These are phyloP conservation scores for Arctostaphylos glauca DNA, from an alignment of 148 eudicot genomes.

Conservation along the genomic window DNA sequence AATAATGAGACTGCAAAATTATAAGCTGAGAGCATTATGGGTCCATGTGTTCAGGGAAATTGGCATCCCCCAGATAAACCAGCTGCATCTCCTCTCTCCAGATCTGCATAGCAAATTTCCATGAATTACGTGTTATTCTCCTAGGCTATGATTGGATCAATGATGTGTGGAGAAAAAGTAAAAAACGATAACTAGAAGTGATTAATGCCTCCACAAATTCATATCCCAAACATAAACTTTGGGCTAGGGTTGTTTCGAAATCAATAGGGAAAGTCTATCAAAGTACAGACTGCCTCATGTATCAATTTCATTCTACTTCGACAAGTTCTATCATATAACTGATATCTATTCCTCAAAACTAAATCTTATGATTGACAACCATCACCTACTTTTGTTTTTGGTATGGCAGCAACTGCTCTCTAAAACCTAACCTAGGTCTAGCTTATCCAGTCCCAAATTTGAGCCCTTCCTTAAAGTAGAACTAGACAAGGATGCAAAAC, in stretches of 20 bases:
- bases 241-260: neutral
- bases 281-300: neutral
- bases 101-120: constrained; percentile 47
- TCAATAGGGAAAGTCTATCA: neutral
- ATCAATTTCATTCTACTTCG: neutral
- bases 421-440: neutral
- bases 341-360: neutral
- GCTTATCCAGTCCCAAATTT: neutral
- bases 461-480: neutral
- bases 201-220: neutral
- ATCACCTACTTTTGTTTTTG: neutral
- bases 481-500: neutral
- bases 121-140: neutral
- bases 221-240: neutral
- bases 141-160: neutral
- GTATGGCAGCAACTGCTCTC: neutral
- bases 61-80: constrained; percentile 76
- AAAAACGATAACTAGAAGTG: neutral
- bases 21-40: constrained; percentile 30
- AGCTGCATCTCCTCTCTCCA: constrained; percentile 99
- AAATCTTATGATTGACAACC: neutral
- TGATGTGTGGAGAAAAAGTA: neutral
- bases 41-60: constrained; percentile 56
- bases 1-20: neutral
- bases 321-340: neutral